A percentile compares a stretch with the other conserved stretches of the same genome.
Evolutionary conservation across 805 yeast genomes (phyloP).

Genomic region (Ogataea degrootiae): DNA sequence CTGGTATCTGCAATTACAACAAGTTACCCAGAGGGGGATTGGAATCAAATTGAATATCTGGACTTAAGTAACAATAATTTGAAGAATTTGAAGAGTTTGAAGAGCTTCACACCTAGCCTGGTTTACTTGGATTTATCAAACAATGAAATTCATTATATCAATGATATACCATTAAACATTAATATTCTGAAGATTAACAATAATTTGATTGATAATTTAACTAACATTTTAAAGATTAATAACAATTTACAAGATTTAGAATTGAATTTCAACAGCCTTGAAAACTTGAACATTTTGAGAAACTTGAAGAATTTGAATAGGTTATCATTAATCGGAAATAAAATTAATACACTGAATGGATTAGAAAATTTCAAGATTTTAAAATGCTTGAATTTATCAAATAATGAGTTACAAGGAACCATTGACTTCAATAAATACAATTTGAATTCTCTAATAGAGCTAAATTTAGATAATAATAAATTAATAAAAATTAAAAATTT

Average conservation of each 20-base stretch:
- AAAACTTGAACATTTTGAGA: constrained; percentile 32
- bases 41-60: constrained; percentile 39
- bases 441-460: constrained; percentile 38
- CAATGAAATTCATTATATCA: constrained; percentile 39
- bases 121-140: constrained; percentile 34
- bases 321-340: constrained; percentile 36
- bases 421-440: constrained; percentile 33
- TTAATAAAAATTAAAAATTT: constrained; percentile 32
- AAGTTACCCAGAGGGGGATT: constrained; percentile 34
- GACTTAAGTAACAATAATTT: constrained; percentile 31
- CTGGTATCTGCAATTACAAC: constrained; percentile 44
- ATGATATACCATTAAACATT: constrained; percentile 40
- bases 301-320: constrained; percentile 38
- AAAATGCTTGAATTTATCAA: constrained; percentile 35
- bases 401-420: constrained; percentile 35
- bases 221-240: constrained; percentile 34
- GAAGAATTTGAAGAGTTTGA: constrained; percentile 39
- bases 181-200: constrained; percentile 35
- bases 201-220: constrained; percentile 37
- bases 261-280: constrained; percentile 35
- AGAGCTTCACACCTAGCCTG: constrained; percentile 41
- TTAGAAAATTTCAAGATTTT: constrained; percentile 36
- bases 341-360: constrained; percentile 32
- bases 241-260: constrained; percentile 39
- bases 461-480: constrained; percentile 40